A percentile compares a stretch with the other conserved stretches of the same genome.
Conservation (phyloP, 495 filamentous ascomycete species). For the Hypoxylon fuscum region DNA sequence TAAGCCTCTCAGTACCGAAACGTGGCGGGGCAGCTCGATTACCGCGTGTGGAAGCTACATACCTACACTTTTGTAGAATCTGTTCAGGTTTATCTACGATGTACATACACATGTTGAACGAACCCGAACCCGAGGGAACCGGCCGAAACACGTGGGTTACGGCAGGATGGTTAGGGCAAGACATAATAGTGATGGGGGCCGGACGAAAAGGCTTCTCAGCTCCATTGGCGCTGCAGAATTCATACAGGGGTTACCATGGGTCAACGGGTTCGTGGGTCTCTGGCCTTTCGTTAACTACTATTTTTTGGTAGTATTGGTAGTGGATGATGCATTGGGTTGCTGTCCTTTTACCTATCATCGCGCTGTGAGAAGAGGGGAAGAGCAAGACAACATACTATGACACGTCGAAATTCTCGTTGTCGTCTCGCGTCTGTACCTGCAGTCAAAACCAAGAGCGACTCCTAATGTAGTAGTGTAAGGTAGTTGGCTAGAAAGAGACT, state of each 20-base stretch:
- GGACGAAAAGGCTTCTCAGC: constrained; percentile 22
- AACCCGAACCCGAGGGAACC: constrained; percentile 17
- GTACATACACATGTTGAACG: constrained; percentile 12
- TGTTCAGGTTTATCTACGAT: too few species aligned
- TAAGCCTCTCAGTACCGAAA: constrained; percentile 36
- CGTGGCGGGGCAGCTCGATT: constrained; percentile 27
- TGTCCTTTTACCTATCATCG: constrained; percentile 15
- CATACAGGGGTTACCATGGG: not conserved
- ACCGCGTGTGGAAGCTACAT: constrained; percentile 26
- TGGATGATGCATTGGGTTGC: constrained; percentile 23
- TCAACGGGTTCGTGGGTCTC: not conserved
- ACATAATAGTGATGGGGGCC: constrained; percentile 26
- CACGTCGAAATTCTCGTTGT: constrained; percentile 20
- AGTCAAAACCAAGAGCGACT: not conserved
- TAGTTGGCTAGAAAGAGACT: constrained; percentile 4
- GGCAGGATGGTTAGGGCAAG: constrained; percentile 13
- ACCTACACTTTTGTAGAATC: not conserved
- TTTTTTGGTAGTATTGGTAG: constrained; percentile 25
- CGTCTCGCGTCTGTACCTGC: constrained; percentile 2
- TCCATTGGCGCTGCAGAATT: not conserved
- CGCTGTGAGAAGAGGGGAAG: constrained; percentile 2
- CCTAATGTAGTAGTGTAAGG: not conserved
- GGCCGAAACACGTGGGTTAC: constrained; percentile 37
- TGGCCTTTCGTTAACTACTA: constrained; percentile 3
- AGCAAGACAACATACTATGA: constrained; percentile 14